Evolutionary conservation across 164 flowering plant genomes (phyloP), one percentile per base, ranked within the genome.

Genomic region (Aristolochia contorta): DNA sequence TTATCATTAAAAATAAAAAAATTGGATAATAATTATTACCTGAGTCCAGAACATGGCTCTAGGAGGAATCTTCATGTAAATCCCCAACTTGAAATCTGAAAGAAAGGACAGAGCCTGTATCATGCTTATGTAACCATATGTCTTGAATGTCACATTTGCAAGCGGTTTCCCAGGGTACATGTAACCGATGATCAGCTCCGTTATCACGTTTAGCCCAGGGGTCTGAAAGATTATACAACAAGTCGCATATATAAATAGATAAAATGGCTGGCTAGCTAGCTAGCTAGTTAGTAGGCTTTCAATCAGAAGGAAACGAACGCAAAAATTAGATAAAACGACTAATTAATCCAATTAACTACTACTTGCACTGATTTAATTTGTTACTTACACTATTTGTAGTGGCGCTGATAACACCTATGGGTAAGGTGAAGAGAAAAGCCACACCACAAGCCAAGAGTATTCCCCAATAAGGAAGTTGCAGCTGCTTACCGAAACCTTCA

Each of bases 401-500:
- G 48, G 96, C 92, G 50, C 69, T 66, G 27, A 91, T 85, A 0
- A 89, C 60, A 0, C 94, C 92, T 47, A 86, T 66, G 12, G 97
- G 97, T 4, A 91, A 62, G 12, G 96, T 91, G 79, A 91, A 84
- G 23, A 78, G 48, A 0, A 82, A 32, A 0, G 96, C 88, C 33
- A 88, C 47, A 12, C 27, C 72, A 54, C 83, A 76, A 13, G 96
- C 87, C 23, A 88, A 47, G 8, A 86, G 15, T 47, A 91, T 43
- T 6, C 97, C 97, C 97, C 97, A 88, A 75, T 82, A 88, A 7
- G 94, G 96, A 14, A 91, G 91, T 43, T 91, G 96, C 16, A 88
- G 72, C 60, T 88, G 88, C 47, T 71, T 72, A 30, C 62, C 71
- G 47, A 86, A 88, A n/a, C 90, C 92, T 70, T 82, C 86, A 33